Evolutionary conservation across 2,329 filamentous ascomycete species (phyloP), one percentile per base, ranked within the genome.

Genomic region (Pseudogymnoascus sp.): DNA sequence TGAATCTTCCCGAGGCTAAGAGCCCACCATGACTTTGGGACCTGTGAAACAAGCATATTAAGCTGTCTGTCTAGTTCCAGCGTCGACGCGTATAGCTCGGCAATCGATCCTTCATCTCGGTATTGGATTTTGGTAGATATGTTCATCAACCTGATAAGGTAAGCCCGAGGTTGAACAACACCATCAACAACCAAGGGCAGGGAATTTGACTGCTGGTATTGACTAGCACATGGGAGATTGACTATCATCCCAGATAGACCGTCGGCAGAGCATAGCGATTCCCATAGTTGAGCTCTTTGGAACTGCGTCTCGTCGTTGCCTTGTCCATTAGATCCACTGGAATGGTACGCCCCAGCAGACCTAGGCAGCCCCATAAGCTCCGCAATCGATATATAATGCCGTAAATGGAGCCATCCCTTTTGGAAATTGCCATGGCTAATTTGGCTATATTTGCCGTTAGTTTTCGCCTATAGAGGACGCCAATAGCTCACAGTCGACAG

Each of bases 281-380:
- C 65, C 73, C 72, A 74, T 1, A 74, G 58, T 43, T 69, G 67
- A 18, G 68, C 66, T 59, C 66, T 71, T 7, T 66, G 64, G 37
- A 61, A 14, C 25, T 60, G 61, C 3, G 53, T 60, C 8, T 68
- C 53, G 50, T 53, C 20, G 41, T 63, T 59, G 22, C 41, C 60
- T 25, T 38, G 4, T 14, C 47, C 63, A 18, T 60, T 64, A 11
- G 50, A 6, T n/a, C 62, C 65, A 11, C 53, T 63, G 8, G 41
- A 30, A 33, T 62, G 60, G 18, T 59, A 28, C 28, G 59, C 30
- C 33, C 61, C 50, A 28, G 57, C 60, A 47, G 62, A 61, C 33
- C 65, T 66, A 7, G 72, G 72, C 4, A 76, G 63, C 2, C 74
- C 74, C 50, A 75, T 72, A 1, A 76, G 63, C 64, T 76, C 73